phyloP scores from a whole-genome alignment of 129 eudicot genomes.

The Chrysanthemum lavandulifolium region DNA sequence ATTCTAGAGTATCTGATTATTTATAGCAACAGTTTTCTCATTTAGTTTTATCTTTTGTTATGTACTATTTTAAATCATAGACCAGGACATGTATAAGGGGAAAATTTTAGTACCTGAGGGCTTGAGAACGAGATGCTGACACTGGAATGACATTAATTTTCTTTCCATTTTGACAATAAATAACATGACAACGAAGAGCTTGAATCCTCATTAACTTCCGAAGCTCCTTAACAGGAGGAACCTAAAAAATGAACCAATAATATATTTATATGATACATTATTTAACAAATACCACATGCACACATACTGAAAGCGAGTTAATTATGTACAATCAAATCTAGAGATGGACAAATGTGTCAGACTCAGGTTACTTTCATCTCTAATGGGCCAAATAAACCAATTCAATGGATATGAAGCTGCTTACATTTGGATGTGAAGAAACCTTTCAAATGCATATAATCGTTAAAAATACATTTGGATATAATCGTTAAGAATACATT shows the following conservation, averaged over 20 bases:
- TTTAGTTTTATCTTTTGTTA: neutral
- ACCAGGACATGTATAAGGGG: neutral
- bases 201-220: conserved; percentile 91
- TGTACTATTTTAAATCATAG: neutral
- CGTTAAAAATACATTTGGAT: no score
- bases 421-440: no score
- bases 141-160: conserved; percentile 90
- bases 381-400: no score
- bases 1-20: neutral
- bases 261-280: neutral
- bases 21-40: neutral
- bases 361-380: neutral
- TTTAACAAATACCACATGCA: neutral
- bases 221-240: conserved; percentile 86
- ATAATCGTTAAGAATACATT: no score
- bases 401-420: no score
- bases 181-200: conserved; percentile 90
- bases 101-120: conserved; percentile 61
- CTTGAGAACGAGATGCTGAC: conserved; percentile 95
- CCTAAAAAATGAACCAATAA: conserved; percentile 44
- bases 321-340: neutral
- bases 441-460: no score
- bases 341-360: neutral
- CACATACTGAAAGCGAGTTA: neutral
- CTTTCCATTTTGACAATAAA: conserved; percentile 84